Conservation (phyloP, 768 basidiomycete species). For the Lentinula guzmanii region DNA sequence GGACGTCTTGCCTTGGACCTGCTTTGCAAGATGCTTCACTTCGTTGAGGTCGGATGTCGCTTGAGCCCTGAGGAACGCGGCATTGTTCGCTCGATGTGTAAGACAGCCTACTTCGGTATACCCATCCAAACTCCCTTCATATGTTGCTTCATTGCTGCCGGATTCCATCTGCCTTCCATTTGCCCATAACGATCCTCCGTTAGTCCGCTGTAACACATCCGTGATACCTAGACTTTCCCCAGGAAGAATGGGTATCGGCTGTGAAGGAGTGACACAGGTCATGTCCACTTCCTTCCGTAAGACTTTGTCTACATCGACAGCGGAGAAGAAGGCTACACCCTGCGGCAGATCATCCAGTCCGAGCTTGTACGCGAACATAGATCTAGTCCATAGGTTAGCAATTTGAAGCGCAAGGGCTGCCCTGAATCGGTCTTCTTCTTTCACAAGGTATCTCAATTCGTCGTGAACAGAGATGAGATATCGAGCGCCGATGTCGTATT, state of each 20-base stretch:
- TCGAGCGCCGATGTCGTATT: constrained; percentile 81
- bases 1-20: constrained; percentile 36
- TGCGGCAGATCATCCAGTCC: constrained; percentile 96
- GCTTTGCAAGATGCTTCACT: constrained; percentile 61
- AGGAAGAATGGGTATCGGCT: constrained; percentile 72
- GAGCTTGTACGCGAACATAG: constrained; percentile 84
- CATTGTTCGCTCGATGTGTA: constrained; percentile 54
- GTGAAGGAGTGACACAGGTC: constrained; percentile 92
- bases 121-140: constrained; percentile 35
- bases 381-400: constrained; percentile 92
- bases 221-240: constrained; percentile 84
- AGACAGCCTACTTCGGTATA: constrained; percentile 58
- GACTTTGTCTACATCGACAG: constrained; percentile 88
- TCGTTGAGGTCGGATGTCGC: constrained; percentile 67
- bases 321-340: constrained; percentile 94
- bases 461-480: constrained; percentile 98
- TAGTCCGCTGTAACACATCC: constrained; percentile 58
- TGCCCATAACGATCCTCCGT: constrained; percentile 58
- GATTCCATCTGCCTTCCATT: constrained; percentile 52
- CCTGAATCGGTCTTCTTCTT: constrained; percentile 86
- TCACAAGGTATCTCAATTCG: constrained; percentile 90
- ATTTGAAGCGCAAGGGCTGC: constrained; percentile 89
- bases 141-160: constrained; percentile 10
- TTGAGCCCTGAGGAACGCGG: constrained; percentile 73
- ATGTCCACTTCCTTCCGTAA: constrained; percentile 95